Percentiles rank a stretch among this genome's conserved stretches.
Evolutionary conservation across 1,284 basidiomycete genomes (phyloP).

Genomic region (Veloporphyrellus conicus): DNA sequence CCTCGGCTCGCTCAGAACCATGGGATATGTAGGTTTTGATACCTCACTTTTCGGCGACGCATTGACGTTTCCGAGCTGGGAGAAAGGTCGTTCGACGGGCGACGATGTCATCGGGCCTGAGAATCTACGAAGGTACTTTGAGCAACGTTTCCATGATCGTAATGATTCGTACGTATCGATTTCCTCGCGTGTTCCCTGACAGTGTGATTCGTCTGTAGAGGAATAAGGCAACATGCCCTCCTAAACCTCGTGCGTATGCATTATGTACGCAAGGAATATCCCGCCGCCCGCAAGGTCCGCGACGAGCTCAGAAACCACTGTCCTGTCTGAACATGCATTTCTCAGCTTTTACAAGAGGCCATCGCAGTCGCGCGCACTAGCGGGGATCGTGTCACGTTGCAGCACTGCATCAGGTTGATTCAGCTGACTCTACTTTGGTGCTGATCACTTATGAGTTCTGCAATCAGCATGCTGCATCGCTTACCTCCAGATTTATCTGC

Average conservation of each 20-base stretch:
- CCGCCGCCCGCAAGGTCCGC: constrained; percentile 61
- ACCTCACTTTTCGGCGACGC: background rate
- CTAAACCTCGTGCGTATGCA: constrained; percentile 75
- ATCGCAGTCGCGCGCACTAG: constrained; percentile 68
- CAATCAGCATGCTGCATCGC: constrained; percentile 60
- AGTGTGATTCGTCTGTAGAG: constrained; percentile 41
- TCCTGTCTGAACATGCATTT: constrained; percentile 4
- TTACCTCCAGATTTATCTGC: constrained; percentile 44
- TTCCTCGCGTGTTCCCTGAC: background rate
- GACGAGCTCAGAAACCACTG: background rate
- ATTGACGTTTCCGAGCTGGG: constrained; percentile 48
- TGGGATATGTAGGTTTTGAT: constrained; percentile 52
- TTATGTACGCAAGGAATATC: constrained; percentile 61
- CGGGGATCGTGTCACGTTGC: constrained; percentile 64
- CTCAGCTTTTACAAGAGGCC: constrained; percentile 67
- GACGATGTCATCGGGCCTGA: constrained; percentile 67
- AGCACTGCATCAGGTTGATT: constrained; percentile 76
- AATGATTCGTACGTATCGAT: constrained; percentile 64
- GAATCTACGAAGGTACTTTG: constrained; percentile 70
- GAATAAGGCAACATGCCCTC: constrained; percentile 71
- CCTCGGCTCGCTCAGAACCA: constrained; percentile 57
- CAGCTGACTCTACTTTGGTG: constrained; percentile 6
- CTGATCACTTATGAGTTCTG: constrained; percentile 11
- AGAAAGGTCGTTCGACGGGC: constrained; percentile 55
- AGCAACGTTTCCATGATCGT: constrained; percentile 73